phyloP scores from a whole-genome alignment of 2,329 filamentous ascomycete species.

The Pyrenochaeta sp. region DNA sequence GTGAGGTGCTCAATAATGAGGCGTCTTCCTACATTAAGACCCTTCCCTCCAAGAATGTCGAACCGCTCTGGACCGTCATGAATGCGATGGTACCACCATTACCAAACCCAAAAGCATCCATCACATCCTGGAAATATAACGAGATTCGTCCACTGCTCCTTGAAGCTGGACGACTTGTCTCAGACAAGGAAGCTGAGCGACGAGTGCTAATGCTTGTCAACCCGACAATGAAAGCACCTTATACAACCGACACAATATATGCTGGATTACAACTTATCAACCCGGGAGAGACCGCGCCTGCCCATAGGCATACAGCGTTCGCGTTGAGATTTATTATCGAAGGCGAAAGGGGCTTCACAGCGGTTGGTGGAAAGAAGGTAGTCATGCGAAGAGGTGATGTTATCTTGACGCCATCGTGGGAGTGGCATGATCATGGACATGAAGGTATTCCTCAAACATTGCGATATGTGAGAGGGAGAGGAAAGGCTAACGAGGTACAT shows the following conservation, averaged over 20 bases:
- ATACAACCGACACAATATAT: conserved; percentile 66
- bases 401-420: conserved; percentile 65
- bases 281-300: conserved; percentile 62
- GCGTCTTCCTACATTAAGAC: conserved; percentile 5
- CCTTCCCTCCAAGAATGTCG: conserved; percentile 17
- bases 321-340: conserved; percentile 66
- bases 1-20: neutral
- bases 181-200: conserved; percentile 50
- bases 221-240: conserved; percentile 47
- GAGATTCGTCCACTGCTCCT: conserved; percentile 39
- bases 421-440: conserved; percentile 68
- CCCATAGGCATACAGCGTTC: conserved; percentile 64
- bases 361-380: conserved; percentile 63
- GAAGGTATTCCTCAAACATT: conserved; percentile 47
- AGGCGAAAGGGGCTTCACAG: conserved; percentile 62
- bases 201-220: conserved; percentile 55
- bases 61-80: conserved; percentile 16
- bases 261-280: conserved; percentile 64
- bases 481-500: neutral
- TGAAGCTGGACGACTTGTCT: conserved; percentile 47
- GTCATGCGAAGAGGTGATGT: conserved; percentile 62
- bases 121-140: conserved; percentile 10
- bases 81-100: conserved; percentile 13
- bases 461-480: neutral
- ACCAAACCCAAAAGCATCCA: conserved; percentile 12